Conservation (phyloP, 2,329 filamentous ascomycete genomes). For the Penicillium sp. region DNA sequence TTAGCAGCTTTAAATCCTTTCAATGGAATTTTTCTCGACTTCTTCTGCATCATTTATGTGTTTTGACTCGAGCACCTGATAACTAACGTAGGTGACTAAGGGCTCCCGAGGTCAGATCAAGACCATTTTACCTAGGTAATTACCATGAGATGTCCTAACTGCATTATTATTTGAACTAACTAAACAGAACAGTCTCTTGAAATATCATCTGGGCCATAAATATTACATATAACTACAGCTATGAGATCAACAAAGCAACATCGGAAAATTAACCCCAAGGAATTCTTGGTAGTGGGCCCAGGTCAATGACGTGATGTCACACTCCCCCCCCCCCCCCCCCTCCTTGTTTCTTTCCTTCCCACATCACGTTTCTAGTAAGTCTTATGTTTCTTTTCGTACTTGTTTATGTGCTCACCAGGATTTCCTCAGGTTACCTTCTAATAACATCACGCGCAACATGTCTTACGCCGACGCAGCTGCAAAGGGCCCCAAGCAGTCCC, state of each 20-base stretch:
- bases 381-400: neutral
- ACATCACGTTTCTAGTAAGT: conserved; percentile 6
- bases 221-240: neutral
- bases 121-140: too few relatives aligned
- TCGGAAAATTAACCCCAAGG: neutral
- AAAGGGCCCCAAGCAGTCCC: conserved; percentile 46
- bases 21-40: conserved; percentile 27
- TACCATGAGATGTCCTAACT: neutral
- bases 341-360: neutral
- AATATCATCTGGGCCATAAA: neutral
- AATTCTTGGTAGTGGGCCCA: conserved; percentile 11
- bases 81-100: conserved; percentile 16
- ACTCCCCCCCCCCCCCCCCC: too few relatives aligned
- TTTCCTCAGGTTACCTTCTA: neutral
- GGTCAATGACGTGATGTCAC: conserved; percentile 37
- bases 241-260: neutral
- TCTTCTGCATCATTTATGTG: neutral
- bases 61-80: neutral
- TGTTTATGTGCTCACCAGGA: neutral
- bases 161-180: neutral
- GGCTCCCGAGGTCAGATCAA: neutral
- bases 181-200: neutral
- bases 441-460: conserved; percentile 30
- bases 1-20: conserved; percentile 32
- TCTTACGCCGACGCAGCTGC: conserved; percentile 50